phyloP scores from a whole-genome alignment of 192 early-diverging fungal species.

The Backusella psychrophila region DNA sequence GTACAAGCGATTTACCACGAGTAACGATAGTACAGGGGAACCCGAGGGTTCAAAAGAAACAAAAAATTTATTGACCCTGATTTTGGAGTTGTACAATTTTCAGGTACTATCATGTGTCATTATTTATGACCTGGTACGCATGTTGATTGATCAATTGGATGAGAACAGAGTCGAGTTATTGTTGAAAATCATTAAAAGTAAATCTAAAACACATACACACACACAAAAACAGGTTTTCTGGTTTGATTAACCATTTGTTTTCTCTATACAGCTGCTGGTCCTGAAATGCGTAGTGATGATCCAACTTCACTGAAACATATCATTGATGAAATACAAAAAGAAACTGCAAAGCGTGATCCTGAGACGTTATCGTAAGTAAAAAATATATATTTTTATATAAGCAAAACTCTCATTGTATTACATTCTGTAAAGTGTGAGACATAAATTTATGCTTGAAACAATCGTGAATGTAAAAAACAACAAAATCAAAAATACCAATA shows the following conservation, averaged over 20 bases:
- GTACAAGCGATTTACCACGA: constrained; percentile 40
- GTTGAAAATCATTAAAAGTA: constrained; percentile 74
- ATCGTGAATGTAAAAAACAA: constrained; percentile 92
- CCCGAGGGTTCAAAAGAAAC: constrained; percentile 63
- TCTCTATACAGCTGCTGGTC: constrained; percentile 56
- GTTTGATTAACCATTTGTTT: not conserved
- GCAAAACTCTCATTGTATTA: constrained; percentile 14
- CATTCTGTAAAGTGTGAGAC: constrained; percentile 45
- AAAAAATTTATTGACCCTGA: constrained; percentile 76
- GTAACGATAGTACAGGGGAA: constrained; percentile 37
- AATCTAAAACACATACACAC: not conserved
- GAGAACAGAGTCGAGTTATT: constrained; percentile 90
- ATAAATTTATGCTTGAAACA: constrained; percentile 96
- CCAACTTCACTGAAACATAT: constrained; percentile 90
- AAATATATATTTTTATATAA: not conserved
- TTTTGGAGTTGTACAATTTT: constrained; percentile 90
- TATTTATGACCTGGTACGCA: constrained; percentile 82
- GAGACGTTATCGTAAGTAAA: constrained; percentile 40
- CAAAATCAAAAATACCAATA: constrained; percentile 60
- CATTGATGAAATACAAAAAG: constrained; percentile 65
- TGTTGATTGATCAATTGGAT: constrained; percentile 65
- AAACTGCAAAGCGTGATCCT: constrained; percentile 43
- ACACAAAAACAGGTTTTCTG: not conserved
- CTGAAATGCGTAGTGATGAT: constrained; percentile 89
- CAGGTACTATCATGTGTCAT: constrained; percentile 81